phyloP scores from a whole-genome alignment of 1,284 basidiomycete genomes.

The Microbotryum violaceum region DNA sequence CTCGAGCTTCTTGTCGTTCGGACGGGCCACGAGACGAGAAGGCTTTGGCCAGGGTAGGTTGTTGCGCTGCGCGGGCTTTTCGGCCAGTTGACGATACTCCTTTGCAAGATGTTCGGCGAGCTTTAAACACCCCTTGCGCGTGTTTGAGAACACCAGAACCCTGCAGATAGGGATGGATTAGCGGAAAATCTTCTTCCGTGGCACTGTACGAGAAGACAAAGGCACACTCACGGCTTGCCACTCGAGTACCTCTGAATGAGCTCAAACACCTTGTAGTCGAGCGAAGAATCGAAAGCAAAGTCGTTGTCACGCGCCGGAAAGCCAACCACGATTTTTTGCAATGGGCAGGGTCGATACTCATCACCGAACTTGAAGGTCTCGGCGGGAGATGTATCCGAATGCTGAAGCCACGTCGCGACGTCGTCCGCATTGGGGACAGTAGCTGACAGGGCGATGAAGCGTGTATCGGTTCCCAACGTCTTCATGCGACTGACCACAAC shows the following conservation, averaged over 20 bases:
- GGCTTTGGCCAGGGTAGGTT: slow-evolving; percentile 39
- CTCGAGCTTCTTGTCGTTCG: slow-evolving; percentile 34
- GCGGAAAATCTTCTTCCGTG: neutral
- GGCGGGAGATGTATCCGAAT: slow-evolving; percentile 46
- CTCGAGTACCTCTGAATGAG: slow-evolving; percentile 60
- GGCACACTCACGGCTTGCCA: slow-evolving; percentile 54
- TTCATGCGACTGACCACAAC: slow-evolving; percentile 92
- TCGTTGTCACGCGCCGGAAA: slow-evolving; percentile 52
- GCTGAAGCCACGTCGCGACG: slow-evolving; percentile 77
- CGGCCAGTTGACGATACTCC: slow-evolving; percentile 56
- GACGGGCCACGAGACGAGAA: neutral
- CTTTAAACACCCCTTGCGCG: slow-evolving; percentile 59
- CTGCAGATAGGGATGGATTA: neutral
- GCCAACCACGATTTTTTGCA: slow-evolving; percentile 63
- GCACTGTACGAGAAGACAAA: neutral
- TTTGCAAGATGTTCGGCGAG: slow-evolving; percentile 68
- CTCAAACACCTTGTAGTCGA: slow-evolving; percentile 68
- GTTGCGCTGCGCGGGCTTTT: slow-evolving; percentile 45
- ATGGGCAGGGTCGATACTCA: slow-evolving; percentile 74
- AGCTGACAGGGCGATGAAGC: slow-evolving; percentile 69
- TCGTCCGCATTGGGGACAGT: slow-evolving; percentile 90
- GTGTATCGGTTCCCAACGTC: slow-evolving; percentile 48
- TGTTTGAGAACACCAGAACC: slow-evolving; percentile 74
- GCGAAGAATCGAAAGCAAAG: slow-evolving; percentile 62
- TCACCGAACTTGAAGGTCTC: slow-evolving; percentile 80